Evolutionary conservation across 495 filamentous ascomycete genomes (phyloP), one percentile per base, ranked within the genome.

Genomic region (Xylaria acuta): DNA sequence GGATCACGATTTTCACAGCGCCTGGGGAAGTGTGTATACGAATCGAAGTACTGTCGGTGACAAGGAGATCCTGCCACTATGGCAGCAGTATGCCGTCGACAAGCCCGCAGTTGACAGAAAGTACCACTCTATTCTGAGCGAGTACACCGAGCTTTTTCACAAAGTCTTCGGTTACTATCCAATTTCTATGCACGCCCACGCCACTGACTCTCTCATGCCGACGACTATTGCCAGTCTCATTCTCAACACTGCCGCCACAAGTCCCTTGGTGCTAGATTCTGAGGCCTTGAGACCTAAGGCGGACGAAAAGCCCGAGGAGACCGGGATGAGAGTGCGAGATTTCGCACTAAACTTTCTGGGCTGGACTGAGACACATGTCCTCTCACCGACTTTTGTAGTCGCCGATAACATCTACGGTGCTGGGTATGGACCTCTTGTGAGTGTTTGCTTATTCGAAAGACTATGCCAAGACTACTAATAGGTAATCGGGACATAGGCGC

Each of bases 151-250:
- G 14, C 65, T 73, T 30, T 73, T 73, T 25, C 16, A 36, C 36
- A 45, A 56, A 7, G 65, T 69, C 34, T 73, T 73, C 27, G 65
- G 58, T 8, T 73, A 73, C 45, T 69, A 73, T 56, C 71, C 65
- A 1, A 73, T 73, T 58, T 73, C 71, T 25, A 64, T 73, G 71
- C 71, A 69, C 32, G 64, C 71, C 40, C 71, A 73, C 36, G 71
- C 71, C 34, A 67, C 65, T 11, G 65, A 67, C 22, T 54, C 65
- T 20, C 47, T 56, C 36, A 54, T 38, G 41, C 65, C 65, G n/a
- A 67, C 65, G 41, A 67, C 65, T 5, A 67, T 67, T 43, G 65
- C 65, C 34, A 67, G 65, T 8, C 65, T 67, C 49, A 67, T 67
- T n/a, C 65, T 56, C 47, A 67, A 67, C 9, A 67, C 47, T 18